These are phyloP conservation scores for Botryotinia convoluta DNA, from an alignment of 2,329 filamentous ascomycete species.

Conservation along the genomic window DNA sequence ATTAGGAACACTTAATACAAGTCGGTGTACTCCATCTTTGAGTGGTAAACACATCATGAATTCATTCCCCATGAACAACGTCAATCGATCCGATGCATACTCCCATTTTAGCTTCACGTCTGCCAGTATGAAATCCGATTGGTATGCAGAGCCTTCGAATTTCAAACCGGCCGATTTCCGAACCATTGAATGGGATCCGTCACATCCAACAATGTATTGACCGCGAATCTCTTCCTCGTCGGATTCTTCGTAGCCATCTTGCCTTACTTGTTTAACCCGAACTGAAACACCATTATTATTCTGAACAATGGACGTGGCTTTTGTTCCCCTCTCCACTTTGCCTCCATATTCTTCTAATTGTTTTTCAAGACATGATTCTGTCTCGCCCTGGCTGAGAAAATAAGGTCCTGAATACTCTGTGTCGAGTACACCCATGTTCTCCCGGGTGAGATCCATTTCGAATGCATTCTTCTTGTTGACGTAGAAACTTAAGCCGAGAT, in stretches of 20 bases:
- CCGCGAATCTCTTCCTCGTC: constrained; percentile 36
- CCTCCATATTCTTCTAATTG: constrained; percentile 33
- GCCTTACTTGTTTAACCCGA: constrained; percentile 25
- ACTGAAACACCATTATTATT: constrained; percentile 37
- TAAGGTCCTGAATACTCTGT: constrained; percentile 38
- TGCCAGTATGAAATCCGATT: constrained; percentile 46
- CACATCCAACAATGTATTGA: constrained; percentile 50
- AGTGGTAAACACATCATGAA: constrained; percentile 42
- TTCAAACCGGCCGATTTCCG: constrained; percentile 42
- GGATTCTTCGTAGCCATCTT: constrained; percentile 28
- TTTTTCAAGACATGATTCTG: constrained; percentile 39
- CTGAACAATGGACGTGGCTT: constrained; percentile 37
- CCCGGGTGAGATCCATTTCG: constrained; percentile 36
- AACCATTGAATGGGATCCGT: constrained; percentile 51
- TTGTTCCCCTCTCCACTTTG: constrained; percentile 36
- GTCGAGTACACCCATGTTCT: constrained; percentile 29
- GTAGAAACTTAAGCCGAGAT: constrained; percentile 43
- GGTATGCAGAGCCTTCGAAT: constrained; percentile 45
- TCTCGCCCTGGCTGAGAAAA: constrained; percentile 40
- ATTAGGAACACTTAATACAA: constrained; percentile 31
- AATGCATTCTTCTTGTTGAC: constrained; percentile 38
- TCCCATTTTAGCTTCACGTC: constrained; percentile 40
- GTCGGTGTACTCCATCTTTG: constrained; percentile 32
- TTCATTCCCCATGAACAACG: constrained; percentile 37
- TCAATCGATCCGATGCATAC: constrained; percentile 17